Percentiles rank a stretch among this genome's conserved stretches.
Evolutionary conservation across 176 grass and related monocot genomes (phyloP).

Genomic region (Oropetium thomaeum): DNA sequence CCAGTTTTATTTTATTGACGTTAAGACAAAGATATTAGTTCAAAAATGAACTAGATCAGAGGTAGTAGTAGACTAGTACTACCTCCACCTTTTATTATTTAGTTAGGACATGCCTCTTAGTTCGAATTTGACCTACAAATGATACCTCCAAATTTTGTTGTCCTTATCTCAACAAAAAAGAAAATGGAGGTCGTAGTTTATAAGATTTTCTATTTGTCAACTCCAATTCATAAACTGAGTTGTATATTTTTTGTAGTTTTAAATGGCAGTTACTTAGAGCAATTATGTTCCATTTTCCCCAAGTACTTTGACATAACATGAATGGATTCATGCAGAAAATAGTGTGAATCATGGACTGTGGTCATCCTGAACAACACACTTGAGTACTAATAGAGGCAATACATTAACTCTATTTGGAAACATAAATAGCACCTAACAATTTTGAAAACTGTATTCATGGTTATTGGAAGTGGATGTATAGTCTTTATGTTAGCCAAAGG

Average conservation of each 20-base stretch:
- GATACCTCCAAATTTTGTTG: too few species aligned
- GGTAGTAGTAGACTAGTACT: too few species aligned
- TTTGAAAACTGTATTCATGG: neutral
- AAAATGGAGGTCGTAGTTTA: too few species aligned
- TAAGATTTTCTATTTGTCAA: neutral
- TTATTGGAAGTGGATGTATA: neutral
- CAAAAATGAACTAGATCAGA: too few species aligned
- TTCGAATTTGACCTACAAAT: too few species aligned
- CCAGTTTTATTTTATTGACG: too few species aligned
- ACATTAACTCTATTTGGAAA: neutral
- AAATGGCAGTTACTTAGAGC: neutral
- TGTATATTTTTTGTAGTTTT: neutral
- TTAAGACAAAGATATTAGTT: too few species aligned
- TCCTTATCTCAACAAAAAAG: too few species aligned
- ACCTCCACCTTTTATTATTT: too few species aligned
- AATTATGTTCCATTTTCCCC: neutral
- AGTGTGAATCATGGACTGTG: neutral
- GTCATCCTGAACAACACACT: neutral
- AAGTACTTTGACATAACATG: neutral
- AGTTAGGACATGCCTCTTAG: too few species aligned
- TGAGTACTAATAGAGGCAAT: neutral
- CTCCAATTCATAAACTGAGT: neutral
- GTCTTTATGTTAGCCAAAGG: neutral
- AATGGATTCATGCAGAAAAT: constrained; percentile 2
- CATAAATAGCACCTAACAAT: neutral